Percentiles rank a stretch among this genome's conserved stretches.
Evolutionary conservation across 805 yeast genomes (phyloP).

Genomic region (Komagataella ulmi): DNA sequence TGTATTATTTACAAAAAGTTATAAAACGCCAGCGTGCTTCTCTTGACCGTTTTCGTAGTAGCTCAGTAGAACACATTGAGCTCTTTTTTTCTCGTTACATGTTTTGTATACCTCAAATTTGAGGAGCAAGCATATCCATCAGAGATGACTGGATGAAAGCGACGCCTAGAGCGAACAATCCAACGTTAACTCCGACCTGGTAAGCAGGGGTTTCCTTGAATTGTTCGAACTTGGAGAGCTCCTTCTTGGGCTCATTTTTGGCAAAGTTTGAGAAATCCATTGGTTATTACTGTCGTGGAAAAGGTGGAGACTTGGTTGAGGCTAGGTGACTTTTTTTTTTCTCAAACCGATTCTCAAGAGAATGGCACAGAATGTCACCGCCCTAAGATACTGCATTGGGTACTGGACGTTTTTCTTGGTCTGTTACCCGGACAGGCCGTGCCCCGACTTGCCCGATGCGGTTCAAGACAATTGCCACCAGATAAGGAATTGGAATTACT

Average conservation of each 20-base stretch:
- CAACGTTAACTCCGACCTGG: conserved; percentile 50
- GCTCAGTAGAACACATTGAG: neutral
- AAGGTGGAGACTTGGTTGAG: neutral
- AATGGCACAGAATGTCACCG: neutral
- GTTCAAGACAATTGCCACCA: neutral
- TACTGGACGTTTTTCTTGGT: neutral
- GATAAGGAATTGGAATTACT: neutral
- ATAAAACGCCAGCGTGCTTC: neutral
- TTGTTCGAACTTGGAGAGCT: conserved; percentile 23
- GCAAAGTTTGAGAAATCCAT: neutral
- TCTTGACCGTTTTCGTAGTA: neutral
- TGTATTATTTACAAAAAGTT: neutral
- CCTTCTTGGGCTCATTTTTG: conserved; percentile 9
- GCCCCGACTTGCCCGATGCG: neutral
- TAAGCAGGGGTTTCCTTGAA: conserved; percentile 52
- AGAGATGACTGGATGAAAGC: conserved; percentile 65
- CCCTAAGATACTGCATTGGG: neutral
- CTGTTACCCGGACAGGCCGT: neutral
- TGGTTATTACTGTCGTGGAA: neutral
- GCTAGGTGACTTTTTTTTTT: neutral
- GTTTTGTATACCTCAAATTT: conserved; percentile 16
- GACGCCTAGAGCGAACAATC: conserved; percentile 59
- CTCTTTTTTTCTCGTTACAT: neutral
- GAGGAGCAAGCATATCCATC: conserved; percentile 77
- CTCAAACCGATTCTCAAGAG: neutral